A percentile compares a stretch with the other conserved stretches of the same genome.
These are phyloP conservation scores for Sphagnum contortum DNA, from an alignment of 225 moss, liverwort and hornwort genomes.

Conservation along the genomic window DNA sequence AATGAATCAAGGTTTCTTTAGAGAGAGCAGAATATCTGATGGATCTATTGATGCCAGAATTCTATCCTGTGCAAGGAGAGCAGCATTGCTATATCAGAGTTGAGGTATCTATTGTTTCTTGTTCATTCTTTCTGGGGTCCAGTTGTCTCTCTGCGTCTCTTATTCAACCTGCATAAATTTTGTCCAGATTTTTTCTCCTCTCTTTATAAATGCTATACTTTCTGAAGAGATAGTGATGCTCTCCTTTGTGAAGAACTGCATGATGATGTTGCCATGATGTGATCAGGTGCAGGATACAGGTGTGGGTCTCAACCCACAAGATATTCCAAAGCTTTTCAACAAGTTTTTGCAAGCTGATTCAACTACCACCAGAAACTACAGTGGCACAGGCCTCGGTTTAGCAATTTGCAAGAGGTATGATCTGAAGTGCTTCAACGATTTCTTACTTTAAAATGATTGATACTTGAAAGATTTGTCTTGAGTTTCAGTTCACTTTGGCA, in stretches of 20 bases:
- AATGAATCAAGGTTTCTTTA: constrained; percentile 29
- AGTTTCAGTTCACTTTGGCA: neutral
- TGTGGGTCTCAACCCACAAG: constrained; percentile 39
- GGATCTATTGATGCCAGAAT: constrained; percentile 26
- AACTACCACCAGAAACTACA: constrained; percentile 55
- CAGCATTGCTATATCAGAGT: constrained; percentile 45
- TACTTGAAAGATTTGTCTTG: neutral
- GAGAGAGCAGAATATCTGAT: constrained; percentile 27
- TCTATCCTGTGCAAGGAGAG: constrained; percentile 25
- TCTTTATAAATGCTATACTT: no score
- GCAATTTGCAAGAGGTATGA: constrained; percentile 65
- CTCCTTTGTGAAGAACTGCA: neutral
- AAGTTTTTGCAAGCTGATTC: constrained; percentile 54
- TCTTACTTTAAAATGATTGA: neutral
- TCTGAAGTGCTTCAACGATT: no score
- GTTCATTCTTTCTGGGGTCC: no score
- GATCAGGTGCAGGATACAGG: constrained; percentile 57
- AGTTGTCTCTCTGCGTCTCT: neutral
- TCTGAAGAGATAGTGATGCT: neutral
- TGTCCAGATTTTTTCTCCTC: no score
- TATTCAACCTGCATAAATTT: neutral
- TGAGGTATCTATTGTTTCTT: constrained; percentile 26
- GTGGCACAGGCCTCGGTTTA: constrained; percentile 58
- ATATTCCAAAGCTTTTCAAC: constrained; percentile 46
- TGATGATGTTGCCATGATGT: neutral